Base-by-base conservation (phyloP, 78 protist genomes). In the Trichosphaerium sp. region DNA sequence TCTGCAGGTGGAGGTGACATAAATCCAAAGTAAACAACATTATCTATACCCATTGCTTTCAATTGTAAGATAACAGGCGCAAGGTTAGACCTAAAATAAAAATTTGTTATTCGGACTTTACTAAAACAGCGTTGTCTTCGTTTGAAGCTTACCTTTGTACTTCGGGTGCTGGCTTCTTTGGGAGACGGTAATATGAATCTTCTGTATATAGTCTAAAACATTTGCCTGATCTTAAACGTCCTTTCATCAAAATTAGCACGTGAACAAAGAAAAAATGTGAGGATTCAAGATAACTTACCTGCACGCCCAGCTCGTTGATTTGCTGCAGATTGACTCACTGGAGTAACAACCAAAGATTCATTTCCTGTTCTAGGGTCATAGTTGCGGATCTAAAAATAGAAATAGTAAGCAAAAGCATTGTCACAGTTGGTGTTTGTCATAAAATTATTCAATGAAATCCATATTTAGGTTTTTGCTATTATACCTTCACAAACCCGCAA, bases 291-390 rank as follows among this genome's bases (percentile, higher is more conserved):
- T 21, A 31, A 31, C 21, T n/a, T n/a, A 26, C 98, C 98, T 3
- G 98, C 98, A 0, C 98, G 80, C 21, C 98, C 98, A 3, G 88
- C 74, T 0, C 98, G 62, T 65, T 94, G 98, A 31, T 82, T 59
- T 7, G 91, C 92, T 14, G 88, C 56, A 3, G 96, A 93, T 5
- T 52, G 63, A 0, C 73, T 21, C 10, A 68, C 59, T 21, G 88
- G 87, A 23, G 69, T 67, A 0, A 92, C 92, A 23, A 93, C 81
- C 32, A 97, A 88, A 3, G 94, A 67, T 69, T 96, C 99, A 58
- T 91, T 52, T 10, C 78, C 71, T 12, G 88, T 47, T 12, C 29
- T 29, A 4, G 95, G 90, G 55, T 82, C 70, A 59, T 77, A 95
- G 25, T 68, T 32, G 26, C 77, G 73, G 4, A 81, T 39, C 55